These are phyloP conservation scores for Jackrogersella multiformis DNA, from an alignment of 495 filamentous ascomycete species.

Conservation along the genomic window DNA sequence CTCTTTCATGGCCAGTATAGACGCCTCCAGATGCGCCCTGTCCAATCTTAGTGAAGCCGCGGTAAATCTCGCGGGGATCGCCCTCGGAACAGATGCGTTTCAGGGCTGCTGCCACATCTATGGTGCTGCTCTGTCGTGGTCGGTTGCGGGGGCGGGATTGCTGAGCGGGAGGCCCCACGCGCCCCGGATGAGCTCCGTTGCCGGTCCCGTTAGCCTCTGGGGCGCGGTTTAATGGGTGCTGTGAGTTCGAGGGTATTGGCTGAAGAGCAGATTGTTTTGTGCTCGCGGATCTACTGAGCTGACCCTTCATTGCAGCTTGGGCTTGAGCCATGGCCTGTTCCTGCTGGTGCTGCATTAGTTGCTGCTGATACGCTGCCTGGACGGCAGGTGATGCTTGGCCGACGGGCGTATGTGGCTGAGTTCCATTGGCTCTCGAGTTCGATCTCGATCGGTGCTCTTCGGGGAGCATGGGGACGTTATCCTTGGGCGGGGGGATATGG, in stretches of 20 bases:
- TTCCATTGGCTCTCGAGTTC: slow-evolving; percentile 61
- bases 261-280: slow-evolving; percentile 63
- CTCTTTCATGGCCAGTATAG: slow-evolving; percentile 87
- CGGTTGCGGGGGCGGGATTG: slow-evolving; percentile 77
- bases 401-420: slow-evolving; percentile 53
- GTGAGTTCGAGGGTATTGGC: slow-evolving; percentile 62
- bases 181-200: slow-evolving; percentile 54
- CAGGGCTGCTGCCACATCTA: slow-evolving; percentile 84
- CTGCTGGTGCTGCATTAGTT: slow-evolving; percentile 72
- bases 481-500: slow-evolving; percentile 55
- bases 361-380: slow-evolving; percentile 73
- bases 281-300: slow-evolving; percentile 70
- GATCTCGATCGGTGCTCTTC: slow-evolving; percentile 65
- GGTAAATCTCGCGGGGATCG: slow-evolving; percentile 87
- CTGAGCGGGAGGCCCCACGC: slow-evolving; percentile 55
- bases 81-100: slow-evolving; percentile 88
- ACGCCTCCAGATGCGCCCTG: slow-evolving; percentile 98
- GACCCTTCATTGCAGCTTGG: slow-evolving; percentile 66
- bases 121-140: slow-evolving; percentile 71
- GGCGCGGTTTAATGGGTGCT: slow-evolving; percentile 63
- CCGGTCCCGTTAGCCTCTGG: slow-evolving; percentile 67
- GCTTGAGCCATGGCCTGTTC: slow-evolving; percentile 79
- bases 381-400: slow-evolving; percentile 42
- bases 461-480: slow-evolving; percentile 60
- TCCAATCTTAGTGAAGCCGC: slow-evolving; percentile 91